Conservation (phyloP, 257 asterid genomes). For the Phtheirospermum japonicum region DNA sequence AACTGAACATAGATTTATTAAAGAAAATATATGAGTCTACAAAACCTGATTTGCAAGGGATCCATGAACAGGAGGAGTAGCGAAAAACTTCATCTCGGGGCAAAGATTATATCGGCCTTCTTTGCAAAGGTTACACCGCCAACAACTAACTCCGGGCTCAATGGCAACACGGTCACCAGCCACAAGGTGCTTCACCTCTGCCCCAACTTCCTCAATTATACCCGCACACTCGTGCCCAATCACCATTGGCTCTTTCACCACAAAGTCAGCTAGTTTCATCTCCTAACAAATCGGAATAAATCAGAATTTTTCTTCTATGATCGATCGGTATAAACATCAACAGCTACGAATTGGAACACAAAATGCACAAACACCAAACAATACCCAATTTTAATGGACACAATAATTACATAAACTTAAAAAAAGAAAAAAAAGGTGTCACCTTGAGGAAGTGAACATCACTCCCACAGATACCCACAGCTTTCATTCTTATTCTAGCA, state of each 20-base stretch:
- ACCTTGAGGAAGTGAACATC: conserved; percentile 96
- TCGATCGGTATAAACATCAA: too few species aligned
- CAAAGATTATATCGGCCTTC: conserved; percentile 88
- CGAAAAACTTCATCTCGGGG: conserved; percentile 90
- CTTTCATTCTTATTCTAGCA: conserved; percentile 87
- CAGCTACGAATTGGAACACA: too few species aligned
- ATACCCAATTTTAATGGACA: background rate
- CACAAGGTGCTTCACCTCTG: too few species aligned
- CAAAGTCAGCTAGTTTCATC: conserved; percentile 69
- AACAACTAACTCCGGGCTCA: conserved; percentile 90
- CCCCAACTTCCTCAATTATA: conserved; percentile 71
- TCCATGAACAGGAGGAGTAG: conserved; percentile 89
- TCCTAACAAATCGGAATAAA: too few species aligned
- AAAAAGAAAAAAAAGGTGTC: background rate
- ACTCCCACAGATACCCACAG: conserved; percentile 98
- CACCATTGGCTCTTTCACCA: conserved; percentile 94
- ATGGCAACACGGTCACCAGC: conserved; percentile 86
- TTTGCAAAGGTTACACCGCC: conserved; percentile 72
- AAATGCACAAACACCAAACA: background rate
- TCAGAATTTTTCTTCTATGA: too few species aligned
- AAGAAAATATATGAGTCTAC: too few species aligned
- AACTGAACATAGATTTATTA: too few species aligned
- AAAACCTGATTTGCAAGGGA: conserved; percentile 92
- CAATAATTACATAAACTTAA: background rate
- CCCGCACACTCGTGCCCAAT: conserved; percentile 98